A percentile compares a stretch with the other conserved stretches of the same genome.
Conservation (phyloP, 148 eudicot genomes). For the Drosera capensis region DNA sequence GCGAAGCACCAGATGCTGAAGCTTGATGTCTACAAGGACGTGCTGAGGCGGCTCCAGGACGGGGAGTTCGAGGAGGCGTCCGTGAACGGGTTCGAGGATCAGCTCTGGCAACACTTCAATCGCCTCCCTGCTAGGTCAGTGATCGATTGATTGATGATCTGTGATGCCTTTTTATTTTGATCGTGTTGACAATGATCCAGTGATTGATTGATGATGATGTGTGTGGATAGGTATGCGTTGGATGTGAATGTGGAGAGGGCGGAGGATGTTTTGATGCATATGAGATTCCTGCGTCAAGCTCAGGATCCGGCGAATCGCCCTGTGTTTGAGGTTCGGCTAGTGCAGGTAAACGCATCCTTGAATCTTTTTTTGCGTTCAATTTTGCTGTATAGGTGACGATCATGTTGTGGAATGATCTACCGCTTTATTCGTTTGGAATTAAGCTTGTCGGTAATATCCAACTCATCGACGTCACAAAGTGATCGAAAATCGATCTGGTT, state of each 20-base stretch:
- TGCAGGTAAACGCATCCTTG: slow-evolving; percentile 32
- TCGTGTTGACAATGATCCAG: neutral
- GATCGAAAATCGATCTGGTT: no score
- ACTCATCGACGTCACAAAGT: no score
- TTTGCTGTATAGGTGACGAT: neutral
- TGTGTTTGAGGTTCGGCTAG: slow-evolving; percentile 50
- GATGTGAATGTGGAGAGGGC: slow-evolving; percentile 75
- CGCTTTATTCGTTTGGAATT: neutral
- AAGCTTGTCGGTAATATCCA: no score
- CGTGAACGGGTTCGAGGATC: slow-evolving; percentile 36
- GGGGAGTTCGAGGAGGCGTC: slow-evolving; percentile 23
- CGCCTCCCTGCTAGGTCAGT: slow-evolving; percentile 43
- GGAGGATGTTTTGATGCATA: slow-evolving; percentile 67
- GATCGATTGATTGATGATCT: neutral
- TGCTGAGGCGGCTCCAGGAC: slow-evolving; percentile 24
- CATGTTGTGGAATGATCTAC: neutral
- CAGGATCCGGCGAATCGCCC: slow-evolving; percentile 32
- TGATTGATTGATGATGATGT: neutral
- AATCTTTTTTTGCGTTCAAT: neutral
- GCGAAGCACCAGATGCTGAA: slow-evolving; percentile 12
- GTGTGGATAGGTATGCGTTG: slow-evolving; percentile 43
- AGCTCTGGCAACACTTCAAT: slow-evolving; percentile 55
- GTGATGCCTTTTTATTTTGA: neutral
- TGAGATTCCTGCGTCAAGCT: slow-evolving; percentile 49
- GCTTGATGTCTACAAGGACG: slow-evolving; percentile 32